These are phyloP conservation scores for Clavariopsis aquatica DNA, from an alignment of 495 filamentous ascomycete species.

Conservation along the genomic window DNA sequence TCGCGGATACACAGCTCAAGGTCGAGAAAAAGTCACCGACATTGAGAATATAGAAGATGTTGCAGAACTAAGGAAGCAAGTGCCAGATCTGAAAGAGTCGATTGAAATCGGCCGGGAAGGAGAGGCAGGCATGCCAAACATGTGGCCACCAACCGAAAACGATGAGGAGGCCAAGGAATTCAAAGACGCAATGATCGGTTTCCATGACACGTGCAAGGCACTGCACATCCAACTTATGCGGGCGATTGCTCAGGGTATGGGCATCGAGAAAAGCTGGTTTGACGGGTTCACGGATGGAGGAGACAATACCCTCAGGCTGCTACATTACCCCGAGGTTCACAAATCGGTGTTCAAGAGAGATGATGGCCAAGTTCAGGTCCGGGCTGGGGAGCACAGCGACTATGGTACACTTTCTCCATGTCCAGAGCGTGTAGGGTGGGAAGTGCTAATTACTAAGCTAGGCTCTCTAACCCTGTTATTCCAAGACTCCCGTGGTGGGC, in stretches of 20 bases:
- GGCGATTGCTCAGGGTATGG: conserved; percentile 83
- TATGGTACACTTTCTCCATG: conserved; percentile 54
- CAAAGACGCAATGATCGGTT: conserved; percentile 68
- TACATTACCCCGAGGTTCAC: conserved; percentile 79
- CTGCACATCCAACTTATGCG: conserved; percentile 82
- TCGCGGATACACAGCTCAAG: conserved; percentile 69
- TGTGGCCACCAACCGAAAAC: conserved; percentile 67
- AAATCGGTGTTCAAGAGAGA: conserved; percentile 64
- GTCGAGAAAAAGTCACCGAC: conserved; percentile 73
- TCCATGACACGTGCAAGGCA: conserved; percentile 70
- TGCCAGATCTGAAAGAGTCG: conserved; percentile 79
- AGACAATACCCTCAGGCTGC: conserved; percentile 83
- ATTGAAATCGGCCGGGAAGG: conserved; percentile 81
- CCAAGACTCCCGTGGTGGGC: conserved; percentile 77
- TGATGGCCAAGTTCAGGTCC: conserved; percentile 61
- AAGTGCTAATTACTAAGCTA: conserved; percentile 12
- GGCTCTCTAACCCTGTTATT: conserved; percentile 83
- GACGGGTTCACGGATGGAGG: conserved; percentile 70
- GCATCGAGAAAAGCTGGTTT: conserved; percentile 71
- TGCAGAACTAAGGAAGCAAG: conserved; percentile 57
- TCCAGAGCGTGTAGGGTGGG: not conserved
- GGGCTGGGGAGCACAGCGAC: conserved; percentile 85
- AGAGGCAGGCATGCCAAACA: conserved; percentile 68
- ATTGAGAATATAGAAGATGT: conserved; percentile 61
- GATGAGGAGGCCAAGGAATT: conserved; percentile 67